Evolutionary conservation across 1,139 yeast genomes (phyloP), one percentile per base, ranked within the genome.

Genomic region (Geotrichum restrictum): DNA sequence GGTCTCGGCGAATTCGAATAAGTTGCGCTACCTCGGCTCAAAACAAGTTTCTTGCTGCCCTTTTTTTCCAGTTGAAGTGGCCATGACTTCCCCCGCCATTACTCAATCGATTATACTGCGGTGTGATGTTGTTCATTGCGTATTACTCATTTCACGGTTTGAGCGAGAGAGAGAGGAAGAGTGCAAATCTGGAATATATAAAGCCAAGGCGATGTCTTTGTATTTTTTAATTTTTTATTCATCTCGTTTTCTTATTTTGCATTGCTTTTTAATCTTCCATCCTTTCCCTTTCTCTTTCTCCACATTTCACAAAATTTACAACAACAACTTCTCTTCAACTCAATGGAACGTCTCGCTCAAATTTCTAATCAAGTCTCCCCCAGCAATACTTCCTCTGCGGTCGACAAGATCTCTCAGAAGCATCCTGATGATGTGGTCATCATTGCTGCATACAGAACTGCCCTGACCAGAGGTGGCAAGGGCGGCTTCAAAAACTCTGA

Each of bases 361-460:
- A 56, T 68, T 51, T 65, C 68, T 38, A 55, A 59, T 38, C 72
- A 68, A 48, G 59, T 69, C 44, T 55, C 61, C 47, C 62, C 67
- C 44, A 67, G 63, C 62, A 58, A 62, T 51, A 61, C 69, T 46
- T 65, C 70, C 13, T 62, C 65, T 44, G 52, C 55, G 33, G 54
- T 59, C 41, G 65, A 62, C 49, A 64, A 65, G 61, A 53, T 83
- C 52, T 71, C 74, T 55, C 77, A 79, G 58, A 85, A 86, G 73
- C 78, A 79, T 70, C 84, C 93, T 31, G 89, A 86, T 62, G 97
- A 88, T 67, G 94, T 88, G 34, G 95, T 88, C 48, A 82, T 88
- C 58, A 87, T 86, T 45, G 86, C 81, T 48, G 96, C 97, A 49
- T 83, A 86, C 76, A 81, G 98, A 74, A 85, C 96, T 7, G 94